Percentiles rank a stretch among this genome's conserved stretches.
Conservation (phyloP, 495 filamentous ascomycete species). For the Aspergillus diversus region DNA sequence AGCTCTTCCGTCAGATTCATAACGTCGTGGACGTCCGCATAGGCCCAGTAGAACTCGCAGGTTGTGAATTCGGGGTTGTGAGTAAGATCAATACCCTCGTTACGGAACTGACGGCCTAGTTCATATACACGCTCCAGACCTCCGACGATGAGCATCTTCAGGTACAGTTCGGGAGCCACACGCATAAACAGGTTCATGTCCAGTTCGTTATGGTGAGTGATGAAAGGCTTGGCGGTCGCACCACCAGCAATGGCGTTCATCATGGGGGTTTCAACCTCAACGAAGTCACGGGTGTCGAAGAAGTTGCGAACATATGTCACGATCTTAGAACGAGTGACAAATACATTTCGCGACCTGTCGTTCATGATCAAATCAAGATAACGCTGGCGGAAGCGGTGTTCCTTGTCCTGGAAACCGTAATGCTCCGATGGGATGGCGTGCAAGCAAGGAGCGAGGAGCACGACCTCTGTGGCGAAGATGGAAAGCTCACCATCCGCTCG, state of each 20-base stretch:
- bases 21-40: slow-evolving; percentile 88
- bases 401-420: slow-evolving; percentile 92
- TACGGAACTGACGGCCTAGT: slow-evolving; percentile 88
- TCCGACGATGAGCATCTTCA: slow-evolving; percentile 95
- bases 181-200: slow-evolving; percentile 93
- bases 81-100: slow-evolving; percentile 93
- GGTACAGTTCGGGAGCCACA: slow-evolving; percentile 91
- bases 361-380: slow-evolving; percentile 98
- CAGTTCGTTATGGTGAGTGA: slow-evolving; percentile 92
- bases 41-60: slow-evolving; percentile 96
- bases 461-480: slow-evolving; percentile 86
- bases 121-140: slow-evolving; percentile 93
- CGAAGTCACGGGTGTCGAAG: slow-evolving; percentile 83
- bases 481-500: slow-evolving; percentile 85
- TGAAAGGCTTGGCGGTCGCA: slow-evolving; percentile 93
- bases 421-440: slow-evolving; percentile 91
- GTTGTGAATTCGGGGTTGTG: slow-evolving; percentile 99
- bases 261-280: slow-evolving; percentile 97
- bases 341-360: slow-evolving; percentile 75
- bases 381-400: slow-evolving; percentile 86
- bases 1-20: slow-evolving; percentile 95
- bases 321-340: slow-evolving; percentile 82
- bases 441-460: slow-evolving; percentile 86
- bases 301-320: slow-evolving; percentile 81
- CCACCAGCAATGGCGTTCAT: slow-evolving; percentile 96